These are phyloP conservation scores for Ganoderma sp. DNA, from an alignment of 1,284 basidiomycete genomes.

Conservation along the genomic window DNA sequence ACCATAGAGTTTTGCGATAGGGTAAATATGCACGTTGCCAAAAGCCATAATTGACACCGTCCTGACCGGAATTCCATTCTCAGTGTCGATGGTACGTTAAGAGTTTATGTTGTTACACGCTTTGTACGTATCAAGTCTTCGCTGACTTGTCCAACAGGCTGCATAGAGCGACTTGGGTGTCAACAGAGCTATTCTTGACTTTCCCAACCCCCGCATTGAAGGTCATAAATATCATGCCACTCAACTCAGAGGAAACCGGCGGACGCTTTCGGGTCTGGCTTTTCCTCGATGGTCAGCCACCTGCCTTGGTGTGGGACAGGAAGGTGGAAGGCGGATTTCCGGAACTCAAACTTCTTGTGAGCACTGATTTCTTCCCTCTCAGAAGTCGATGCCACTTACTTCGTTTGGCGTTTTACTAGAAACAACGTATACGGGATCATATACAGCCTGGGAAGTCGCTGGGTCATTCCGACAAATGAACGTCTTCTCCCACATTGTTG, in stretches of 20 bases:
- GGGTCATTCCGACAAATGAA: constrained; percentile 78
- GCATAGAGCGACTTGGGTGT: constrained; percentile 86
- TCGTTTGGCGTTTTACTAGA: constrained; percentile 51
- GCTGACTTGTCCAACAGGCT: constrained; percentile 54
- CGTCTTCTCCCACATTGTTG: background rate
- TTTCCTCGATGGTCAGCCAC: constrained; percentile 47
- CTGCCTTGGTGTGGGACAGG: constrained; percentile 73
- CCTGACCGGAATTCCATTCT: constrained; percentile 4
- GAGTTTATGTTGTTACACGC: background rate
- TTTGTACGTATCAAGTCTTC: constrained; percentile 1
- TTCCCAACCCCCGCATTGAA: constrained; percentile 79
- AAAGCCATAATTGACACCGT: constrained; percentile 11
- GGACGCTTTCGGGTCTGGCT: constrained; percentile 92
- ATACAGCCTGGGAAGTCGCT: constrained; percentile 80
- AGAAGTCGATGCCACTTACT: background rate
- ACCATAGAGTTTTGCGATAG: constrained; percentile 88
- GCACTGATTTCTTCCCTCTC: constrained; percentile 35
- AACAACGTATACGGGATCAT: constrained; percentile 84
- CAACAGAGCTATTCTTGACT: constrained; percentile 88
- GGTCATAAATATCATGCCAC: constrained; percentile 74
- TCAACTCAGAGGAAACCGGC: constrained; percentile 80
- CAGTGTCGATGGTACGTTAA: constrained; percentile 74
- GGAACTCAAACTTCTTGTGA: constrained; percentile 82
- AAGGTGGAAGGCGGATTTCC: constrained; percentile 91
- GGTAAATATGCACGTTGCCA: constrained; percentile 54